Base-by-base conservation (phyloP, 768 basidiomycete genomes). In the Myochromella boudieri region DNA sequence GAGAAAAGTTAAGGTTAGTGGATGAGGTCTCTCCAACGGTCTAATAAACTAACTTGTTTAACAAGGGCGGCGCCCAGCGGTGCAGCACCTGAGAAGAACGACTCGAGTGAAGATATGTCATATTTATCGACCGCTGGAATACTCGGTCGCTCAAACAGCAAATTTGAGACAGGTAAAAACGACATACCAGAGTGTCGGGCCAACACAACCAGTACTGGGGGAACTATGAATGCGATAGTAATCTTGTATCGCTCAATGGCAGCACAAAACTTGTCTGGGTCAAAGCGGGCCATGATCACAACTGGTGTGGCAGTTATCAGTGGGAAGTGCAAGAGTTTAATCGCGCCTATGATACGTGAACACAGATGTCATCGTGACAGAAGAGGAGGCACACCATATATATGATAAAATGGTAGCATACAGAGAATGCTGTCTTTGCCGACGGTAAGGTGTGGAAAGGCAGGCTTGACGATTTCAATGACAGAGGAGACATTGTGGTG, bases 171-270 rank as follows among this genome's bases (percentile, higher is more conserved):
- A 18, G 28, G n/a, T n/a, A n/a, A 18, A 38, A 47, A 20, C 3
- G 42, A 62, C 80, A 25, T 65, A 80, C 81, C 83, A 9, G 82
- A 78, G 54, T 88, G 84, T 49, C 85, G 79, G 2, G 82, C 68
- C 32, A 97, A 71, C 1, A 81, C 75, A 11, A 95, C 82, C 10
- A 93, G 67, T n/a, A 97, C 82, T 0, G 94, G 92, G 1, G 93
- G 93, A 1, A 91, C 91, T 38, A 91, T 68, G 0, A 86, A 65
- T 0, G 77, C 49, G 1, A 69, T 48, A 0, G 85, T 84, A 21
- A 83, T 75, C 41, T 69, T 77, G 69, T 88, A 88, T 41, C 70
- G 75, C 52, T 84, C 73, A 37, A 95, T 78, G 39, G 78, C 70
- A 9, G 72, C 68, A 51, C 88, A 85, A 57, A 89, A 90, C 42